These are phyloP conservation scores for Eutypella sp. DNA, from an alignment of 2,329 filamentous ascomycete genomes.

Conservation along the genomic window DNA sequence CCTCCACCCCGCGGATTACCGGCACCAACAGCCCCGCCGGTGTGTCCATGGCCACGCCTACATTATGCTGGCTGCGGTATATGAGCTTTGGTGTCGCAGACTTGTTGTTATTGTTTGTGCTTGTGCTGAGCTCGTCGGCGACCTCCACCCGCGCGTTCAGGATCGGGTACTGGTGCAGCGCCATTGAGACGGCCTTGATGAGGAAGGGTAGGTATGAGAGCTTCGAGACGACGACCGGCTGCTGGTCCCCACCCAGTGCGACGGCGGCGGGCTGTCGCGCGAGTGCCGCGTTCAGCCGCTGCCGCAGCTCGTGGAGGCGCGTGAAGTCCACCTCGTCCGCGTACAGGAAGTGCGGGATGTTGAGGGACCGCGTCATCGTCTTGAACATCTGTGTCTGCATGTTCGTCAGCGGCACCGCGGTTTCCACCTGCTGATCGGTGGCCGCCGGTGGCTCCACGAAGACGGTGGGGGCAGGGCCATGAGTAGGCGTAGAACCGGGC, in stretches of 20 bases:
- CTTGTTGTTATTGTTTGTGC: constrained; percentile 43
- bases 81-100: constrained; percentile 66
- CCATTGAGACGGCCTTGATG: constrained; percentile 88
- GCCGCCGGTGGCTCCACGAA: constrained; percentile 26
- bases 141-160: constrained; percentile 81
- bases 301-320: constrained; percentile 65
- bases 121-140: constrained; percentile 24
- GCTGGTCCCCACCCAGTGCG: constrained; percentile 27
- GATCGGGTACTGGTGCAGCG: constrained; percentile 74
- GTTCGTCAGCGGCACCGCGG: constrained; percentile 63
- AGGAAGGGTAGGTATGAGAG: constrained; percentile 92
- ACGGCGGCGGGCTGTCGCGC: constrained; percentile 31
- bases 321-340: constrained; percentile 85
- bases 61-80: constrained; percentile 82
- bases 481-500: background rate
- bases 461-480: constrained; percentile 17
- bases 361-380: constrained; percentile 86
- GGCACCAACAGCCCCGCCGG: constrained; percentile 84
- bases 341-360: constrained; percentile 93
- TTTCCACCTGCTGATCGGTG: constrained; percentile 59
- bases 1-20: constrained; percentile 79
- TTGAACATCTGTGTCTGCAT: constrained; percentile 96
- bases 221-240: constrained; percentile 48
- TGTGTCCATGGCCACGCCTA: constrained; percentile 94
- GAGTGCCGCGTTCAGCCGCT: constrained; percentile 66